Base-by-base conservation (phyloP, 2,329 filamentous ascomycete genomes). In the Fragosphaeria purpurea region DNA sequence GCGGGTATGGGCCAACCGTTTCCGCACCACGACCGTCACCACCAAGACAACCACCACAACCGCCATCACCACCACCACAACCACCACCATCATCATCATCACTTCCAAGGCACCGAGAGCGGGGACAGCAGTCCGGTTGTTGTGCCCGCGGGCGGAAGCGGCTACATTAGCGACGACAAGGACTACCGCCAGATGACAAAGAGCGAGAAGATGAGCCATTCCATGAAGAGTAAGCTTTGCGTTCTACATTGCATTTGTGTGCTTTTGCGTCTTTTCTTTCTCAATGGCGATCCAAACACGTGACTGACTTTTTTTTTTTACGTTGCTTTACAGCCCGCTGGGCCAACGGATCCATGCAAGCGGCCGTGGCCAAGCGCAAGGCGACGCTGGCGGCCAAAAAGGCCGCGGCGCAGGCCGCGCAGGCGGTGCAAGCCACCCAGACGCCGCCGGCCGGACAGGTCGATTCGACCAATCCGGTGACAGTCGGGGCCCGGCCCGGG, bases 201-300 rank as follows among this genome's bases (percentile, higher is more conserved):
- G 66, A 79, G 76, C 34, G 77, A 82, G 65, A 82, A 82, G 69
- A 81, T 82, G 77, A 79, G 75, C n/a, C 72, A 72, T 13, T 80
- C 77, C 3, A 82, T 82, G 78, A 79, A 79, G 67, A 76, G 78
- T 80, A 68, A 66, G 72, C 63, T n/a, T 12, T 32, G 11, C 8
- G 8, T 35, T 22, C 31, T 45, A 30, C 34, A 30, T 41, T 13
- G 2, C 31, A 31, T 42, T 22, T 51, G 37, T 44, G 35, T 41
- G 40, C 40, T 47, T 32, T 50, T 38, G 44, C 47, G 37, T 46
- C 56, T 30, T 37, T 34, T 37, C 10, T 31, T 32, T 37, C 31
- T 53, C 54, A 52, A 51, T 46, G 13, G 44, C 56, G 40, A n/a
- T 39, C 46, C 42, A 22, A 22, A 22, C 22, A 22, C 22, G 22